Base-by-base conservation (phyloP, 148 eudicot species). In the Persicaria tinctoria region DNA sequence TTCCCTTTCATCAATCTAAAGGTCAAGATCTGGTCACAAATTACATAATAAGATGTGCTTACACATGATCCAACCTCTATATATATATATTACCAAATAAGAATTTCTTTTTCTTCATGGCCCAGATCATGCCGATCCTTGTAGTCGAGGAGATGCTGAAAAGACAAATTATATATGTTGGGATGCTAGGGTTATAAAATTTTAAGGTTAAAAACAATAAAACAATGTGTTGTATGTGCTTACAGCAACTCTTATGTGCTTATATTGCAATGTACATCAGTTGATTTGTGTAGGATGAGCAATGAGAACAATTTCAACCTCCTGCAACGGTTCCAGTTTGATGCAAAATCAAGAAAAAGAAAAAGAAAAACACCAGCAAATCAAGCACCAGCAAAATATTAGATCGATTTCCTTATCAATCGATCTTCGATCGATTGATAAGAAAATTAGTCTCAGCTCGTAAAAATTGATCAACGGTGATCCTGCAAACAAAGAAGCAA, bases 251-350 rank as follows among this genome's bases (percentile, higher is more conserved):
- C 94, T 84, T 18, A 89, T 89, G 84, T 91, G 94, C 80, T 93
- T 93, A 73, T 91, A 91, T 76, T 93, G 98, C 74, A 93, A 80
- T 38, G 97, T 93, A 48, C 97, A 90, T 23, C 97, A 79, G 76
- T 93, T 93, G 68, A 93, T 93, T 75, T 93, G 97, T 6, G 98
- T 93, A 64, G 98, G 98, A 81, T 93, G 98, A 75, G 98, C 97
- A 57, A 97, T 93, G 68, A 93, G 86, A 75, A 93, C 98, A 78
- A 93, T 89, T 80, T 93, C 98, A 75, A 93, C 94, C 80, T 72
- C 93, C 98, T 91, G 77, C 77, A 86, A 76, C 74, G 76, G 69
- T 50, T 70, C 62, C 75, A 71, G 27, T 46, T 11, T 68, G 5
- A 5, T 23, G 0, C 0, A 20, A 20, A 20, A n/a, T 20, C 0